Percentiles rank a stretch among this genome's conserved stretches.
These are phyloP conservation scores for Tilletia walkeri DNA, from an alignment of 1,284 basidiomycete genomes.

Conservation along the genomic window DNA sequence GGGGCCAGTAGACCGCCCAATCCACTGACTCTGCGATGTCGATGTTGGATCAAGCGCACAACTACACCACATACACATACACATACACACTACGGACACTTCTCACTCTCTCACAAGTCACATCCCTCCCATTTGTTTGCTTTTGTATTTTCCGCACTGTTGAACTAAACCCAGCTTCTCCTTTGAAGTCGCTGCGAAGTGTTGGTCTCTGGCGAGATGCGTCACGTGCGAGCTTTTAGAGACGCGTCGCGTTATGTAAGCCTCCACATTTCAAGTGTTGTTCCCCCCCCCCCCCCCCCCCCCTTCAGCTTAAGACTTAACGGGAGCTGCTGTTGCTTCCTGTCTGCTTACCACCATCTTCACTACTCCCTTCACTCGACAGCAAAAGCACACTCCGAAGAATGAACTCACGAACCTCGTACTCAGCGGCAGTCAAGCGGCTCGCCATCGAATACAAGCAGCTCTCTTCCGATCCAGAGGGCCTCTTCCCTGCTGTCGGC, in stretches of 20 bases:
- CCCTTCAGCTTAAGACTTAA: not conserved
- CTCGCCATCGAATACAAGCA: slow-evolving; percentile 56
- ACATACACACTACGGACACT: too few relatives aligned
- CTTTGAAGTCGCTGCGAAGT: not conserved
- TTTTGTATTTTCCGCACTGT: too few relatives aligned
- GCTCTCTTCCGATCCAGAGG: slow-evolving; percentile 50
- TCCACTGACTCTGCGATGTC: too few relatives aligned
- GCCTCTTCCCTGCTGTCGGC: slow-evolving; percentile 61
- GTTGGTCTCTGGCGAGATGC: not conserved
- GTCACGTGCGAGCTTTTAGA: not conserved
- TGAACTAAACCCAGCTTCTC: too few relatives aligned
- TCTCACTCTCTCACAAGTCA: too few relatives aligned
- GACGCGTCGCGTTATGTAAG: not conserved
- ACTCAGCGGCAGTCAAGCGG: slow-evolving; percentile 61
- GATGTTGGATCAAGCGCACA: too few relatives aligned
- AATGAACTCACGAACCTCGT: slow-evolving; percentile 15
- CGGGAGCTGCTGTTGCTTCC: not conserved
- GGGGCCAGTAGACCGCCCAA: too few relatives aligned
- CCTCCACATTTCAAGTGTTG: not conserved
- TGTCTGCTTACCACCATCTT: not conserved
- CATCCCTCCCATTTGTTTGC: too few relatives aligned
- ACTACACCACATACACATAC: too few relatives aligned
- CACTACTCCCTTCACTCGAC: not conserved
- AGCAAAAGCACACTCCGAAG: not conserved
- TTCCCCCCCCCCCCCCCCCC: too few relatives aligned